Percentiles rank a stretch among this genome's conserved stretches.
These are phyloP conservation scores for Hygrocybe coccinea DNA, from an alignment of 768 basidiomycete genomes.

Conservation along the genomic window DNA sequence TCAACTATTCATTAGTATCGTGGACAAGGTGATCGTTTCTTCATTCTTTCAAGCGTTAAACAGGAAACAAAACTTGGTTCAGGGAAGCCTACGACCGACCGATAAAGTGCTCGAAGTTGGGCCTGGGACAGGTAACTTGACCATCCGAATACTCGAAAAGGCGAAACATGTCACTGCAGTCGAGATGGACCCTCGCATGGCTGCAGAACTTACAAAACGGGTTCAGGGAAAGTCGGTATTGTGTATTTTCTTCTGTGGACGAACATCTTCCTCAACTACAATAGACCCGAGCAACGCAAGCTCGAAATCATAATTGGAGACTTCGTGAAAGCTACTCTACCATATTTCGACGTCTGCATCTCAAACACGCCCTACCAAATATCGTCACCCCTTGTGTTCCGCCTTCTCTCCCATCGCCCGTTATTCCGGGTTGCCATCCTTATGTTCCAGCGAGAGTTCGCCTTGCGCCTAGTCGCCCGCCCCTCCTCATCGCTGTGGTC, in stretches of 20 bases:
- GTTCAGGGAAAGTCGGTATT: conserved; percentile 84
- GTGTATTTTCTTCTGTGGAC: conserved; percentile 1
- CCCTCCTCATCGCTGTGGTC: conserved; percentile 89
- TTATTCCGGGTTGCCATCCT: conserved; percentile 91
- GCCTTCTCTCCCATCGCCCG: conserved; percentile 92
- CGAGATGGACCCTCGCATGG: conserved; percentile 99
- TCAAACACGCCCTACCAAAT: conserved; percentile 99
- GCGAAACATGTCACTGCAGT: conserved; percentile 90
- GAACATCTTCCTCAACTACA: background rate
- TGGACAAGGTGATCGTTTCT: conserved; percentile 10
- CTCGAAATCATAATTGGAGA: conserved; percentile 95
- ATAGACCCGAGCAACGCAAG: conserved; percentile 90
- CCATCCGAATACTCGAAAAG: conserved; percentile 88
- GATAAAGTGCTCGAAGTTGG: conserved; percentile 97
- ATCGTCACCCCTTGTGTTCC: conserved; percentile 95
- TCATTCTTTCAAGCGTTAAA: conserved; percentile 50
- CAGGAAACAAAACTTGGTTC: conserved; percentile 27
- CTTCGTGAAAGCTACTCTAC: conserved; percentile 96
- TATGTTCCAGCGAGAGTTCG: conserved; percentile 99
- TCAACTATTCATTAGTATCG: conserved; percentile 2
- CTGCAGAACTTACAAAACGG: conserved; percentile 92
- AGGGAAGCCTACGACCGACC: conserved; percentile 90
- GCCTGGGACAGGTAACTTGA: conserved; percentile 95
- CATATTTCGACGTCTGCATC: conserved; percentile 99
- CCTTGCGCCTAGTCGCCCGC: conserved; percentile 80